Percentiles rank a stretch among this genome's conserved stretches.
Conservation (phyloP, 2,329 filamentous ascomycete species). For the Hymenoscyphus occultus region DNA sequence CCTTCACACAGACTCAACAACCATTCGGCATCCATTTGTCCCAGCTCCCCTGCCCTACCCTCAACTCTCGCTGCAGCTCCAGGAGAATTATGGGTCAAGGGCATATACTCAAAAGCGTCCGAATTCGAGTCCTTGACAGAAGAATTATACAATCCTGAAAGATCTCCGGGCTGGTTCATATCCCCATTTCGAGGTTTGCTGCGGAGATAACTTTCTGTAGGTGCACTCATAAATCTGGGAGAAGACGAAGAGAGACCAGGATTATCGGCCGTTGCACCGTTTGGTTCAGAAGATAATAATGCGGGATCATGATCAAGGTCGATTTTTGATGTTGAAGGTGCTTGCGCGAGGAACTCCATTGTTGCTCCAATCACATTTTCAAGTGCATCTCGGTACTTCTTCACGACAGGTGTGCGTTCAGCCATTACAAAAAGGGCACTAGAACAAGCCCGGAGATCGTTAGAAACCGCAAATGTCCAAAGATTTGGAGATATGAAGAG, state of each 20-base stretch:
- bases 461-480: slow-evolving; percentile 31
- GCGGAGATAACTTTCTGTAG: slow-evolving; percentile 24
- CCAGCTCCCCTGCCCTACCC: slow-evolving; percentile 28
- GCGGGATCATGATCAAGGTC: not conserved
- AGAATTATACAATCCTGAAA: slow-evolving; percentile 14
- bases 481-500: slow-evolving; percentile 29
- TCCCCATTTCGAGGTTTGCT: slow-evolving; percentile 10
- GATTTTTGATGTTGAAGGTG: slow-evolving; percentile 8
- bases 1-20: slow-evolving; percentile 26
- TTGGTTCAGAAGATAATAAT: slow-evolving; percentile 7
- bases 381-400: slow-evolving; percentile 43
- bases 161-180: not conserved
- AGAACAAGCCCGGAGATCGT: slow-evolving; percentile 39
- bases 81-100: slow-evolving; percentile 19
- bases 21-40: slow-evolving; percentile 31
- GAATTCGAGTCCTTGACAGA: slow-evolving; percentile 9
- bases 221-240: slow-evolving; percentile 9
- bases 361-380: slow-evolving; percentile 42
- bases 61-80: slow-evolving; percentile 23
- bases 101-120: slow-evolving; percentile 21
- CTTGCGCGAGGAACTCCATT: slow-evolving; percentile 37
- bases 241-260: slow-evolving; percentile 17
- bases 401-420: slow-evolving; percentile 43
- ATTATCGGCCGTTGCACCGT: not conserved
- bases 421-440: slow-evolving; percentile 47